A percentile compares a stretch with the other conserved stretches of the same genome.
Evolutionary conservation across 2,329 filamentous ascomycete species (phyloP).

Genomic region (Colletotrichum sp.): DNA sequence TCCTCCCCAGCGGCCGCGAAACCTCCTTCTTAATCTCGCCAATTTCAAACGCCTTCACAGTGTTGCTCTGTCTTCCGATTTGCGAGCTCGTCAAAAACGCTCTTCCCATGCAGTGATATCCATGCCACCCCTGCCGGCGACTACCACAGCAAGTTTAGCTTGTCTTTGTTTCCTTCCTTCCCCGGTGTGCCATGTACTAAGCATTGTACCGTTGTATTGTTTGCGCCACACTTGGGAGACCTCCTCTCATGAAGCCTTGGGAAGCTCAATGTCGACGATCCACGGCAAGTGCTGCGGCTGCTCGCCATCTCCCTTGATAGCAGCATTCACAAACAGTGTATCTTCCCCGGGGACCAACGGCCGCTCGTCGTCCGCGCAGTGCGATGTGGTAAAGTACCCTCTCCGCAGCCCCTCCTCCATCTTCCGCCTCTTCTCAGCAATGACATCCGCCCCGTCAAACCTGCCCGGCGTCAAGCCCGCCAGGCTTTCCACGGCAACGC

Average conservation of each 20-base stretch:
- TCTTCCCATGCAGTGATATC: not conserved
- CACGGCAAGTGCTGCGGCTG: not conserved
- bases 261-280: not conserved
- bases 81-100: not conserved
- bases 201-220: not conserved
- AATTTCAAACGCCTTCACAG: not conserved
- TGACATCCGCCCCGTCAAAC: not conserved
- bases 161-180: not conserved
- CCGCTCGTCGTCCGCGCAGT: conserved; percentile 29
- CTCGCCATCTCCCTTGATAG: conserved; percentile 56
- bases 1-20: not conserved
- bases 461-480: not conserved
- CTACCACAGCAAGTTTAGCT: not conserved
- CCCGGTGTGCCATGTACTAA: not conserved
- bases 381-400: conserved; percentile 28
- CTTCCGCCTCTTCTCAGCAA: not conserved
- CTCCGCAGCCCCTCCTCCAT: conserved; percentile 25
- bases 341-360: conserved; percentile 39
- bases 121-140: not conserved
- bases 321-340: conserved; percentile 61
- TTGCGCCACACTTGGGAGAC: not conserved
- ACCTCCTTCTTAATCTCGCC: not conserved
- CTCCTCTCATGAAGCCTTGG: not conserved
- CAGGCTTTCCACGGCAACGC: not conserved
- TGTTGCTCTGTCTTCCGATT: not conserved